Evolutionary conservation across 768 basidiomycete species (phyloP).

Genomic region (Pleurotus giganteus): DNA sequence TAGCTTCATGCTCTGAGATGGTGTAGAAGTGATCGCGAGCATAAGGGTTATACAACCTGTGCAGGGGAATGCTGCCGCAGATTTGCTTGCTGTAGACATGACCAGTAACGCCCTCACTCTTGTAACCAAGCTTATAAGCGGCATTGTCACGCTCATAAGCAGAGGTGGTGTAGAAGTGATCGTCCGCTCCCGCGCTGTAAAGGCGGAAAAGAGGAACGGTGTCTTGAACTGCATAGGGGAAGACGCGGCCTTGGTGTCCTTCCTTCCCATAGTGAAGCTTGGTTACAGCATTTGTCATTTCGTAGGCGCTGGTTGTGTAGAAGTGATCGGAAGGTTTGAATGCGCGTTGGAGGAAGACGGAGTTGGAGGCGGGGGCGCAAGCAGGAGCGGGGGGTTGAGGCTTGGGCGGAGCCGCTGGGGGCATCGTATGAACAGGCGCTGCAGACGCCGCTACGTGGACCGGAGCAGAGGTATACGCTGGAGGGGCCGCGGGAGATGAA

Average conservation of each 20-base stretch:
- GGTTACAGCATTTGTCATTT: not conserved
- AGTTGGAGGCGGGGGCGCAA: not conserved
- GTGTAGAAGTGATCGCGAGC: conserved; percentile 6
- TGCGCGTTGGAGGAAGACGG: not conserved
- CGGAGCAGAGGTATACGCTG: not conserved
- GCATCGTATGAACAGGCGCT: not conserved
- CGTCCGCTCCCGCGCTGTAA: conserved; percentile 8
- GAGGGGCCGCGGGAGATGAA: not conserved
- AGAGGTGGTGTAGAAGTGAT: conserved; percentile 10
- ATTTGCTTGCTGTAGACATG: conserved; percentile 5
- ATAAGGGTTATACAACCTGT: conserved; percentile 1
- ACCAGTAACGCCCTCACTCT: conserved; percentile 1
- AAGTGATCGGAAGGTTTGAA: conserved; percentile 2
- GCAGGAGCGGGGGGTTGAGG: not conserved
- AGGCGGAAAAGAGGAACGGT: conserved; percentile 15
- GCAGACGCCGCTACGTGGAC: not conserved
- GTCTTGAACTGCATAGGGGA: conserved; percentile 1
- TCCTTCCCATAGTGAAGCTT: not conserved
- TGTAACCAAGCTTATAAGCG: not conserved
- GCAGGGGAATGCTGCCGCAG: conserved; percentile 3
- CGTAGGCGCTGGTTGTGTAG: conserved; percentile 4
- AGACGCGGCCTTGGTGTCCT: conserved; percentile 9
- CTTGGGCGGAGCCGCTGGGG: not conserved
- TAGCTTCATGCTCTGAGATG: not conserved
- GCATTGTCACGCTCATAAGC: conserved; percentile 7